A percentile compares a stretch with the other conserved stretches of the same genome.
phyloP scores from a whole-genome alignment of 257 asterid genomes.

The Hygrophila difformis region DNA sequence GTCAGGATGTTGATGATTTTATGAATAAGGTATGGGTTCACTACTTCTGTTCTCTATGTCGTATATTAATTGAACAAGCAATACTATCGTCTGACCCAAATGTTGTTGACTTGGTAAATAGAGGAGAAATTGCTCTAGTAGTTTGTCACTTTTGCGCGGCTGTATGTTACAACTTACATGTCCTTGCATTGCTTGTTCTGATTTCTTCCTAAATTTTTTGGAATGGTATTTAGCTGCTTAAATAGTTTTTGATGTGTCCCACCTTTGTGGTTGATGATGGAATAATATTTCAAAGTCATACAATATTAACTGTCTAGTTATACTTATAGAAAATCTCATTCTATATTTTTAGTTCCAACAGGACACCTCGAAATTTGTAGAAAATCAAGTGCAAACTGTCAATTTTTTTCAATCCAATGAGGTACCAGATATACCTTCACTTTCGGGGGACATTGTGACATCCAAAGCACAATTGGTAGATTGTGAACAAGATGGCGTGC shows the following conservation, averaged over 20 bases:
- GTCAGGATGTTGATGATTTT: constrained; percentile 65
- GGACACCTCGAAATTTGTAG: constrained; percentile 52
- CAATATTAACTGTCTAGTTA: neutral
- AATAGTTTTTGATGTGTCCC: no score
- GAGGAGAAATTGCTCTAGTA: neutral
- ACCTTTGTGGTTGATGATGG: neutral
- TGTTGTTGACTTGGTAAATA: neutral
- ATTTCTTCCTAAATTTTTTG: constrained; percentile 4
- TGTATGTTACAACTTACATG: neutral
- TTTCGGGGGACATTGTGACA: constrained; percentile 15
- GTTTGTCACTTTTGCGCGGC: neutral
- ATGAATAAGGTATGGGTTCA: constrained; percentile 44
- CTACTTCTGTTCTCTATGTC: constrained; percentile 1
- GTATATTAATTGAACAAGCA: constrained; percentile 8
- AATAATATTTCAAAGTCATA: neutral
- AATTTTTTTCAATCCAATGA: constrained; percentile 43
- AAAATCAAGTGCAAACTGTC: constrained; percentile 53
- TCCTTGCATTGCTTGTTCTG: neutral
- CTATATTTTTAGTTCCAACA: constrained; percentile 21
- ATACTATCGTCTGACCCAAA: neutral
- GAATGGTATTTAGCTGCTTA: no score
- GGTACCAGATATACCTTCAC: constrained; percentile 42
- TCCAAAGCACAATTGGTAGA: constrained; percentile 12
- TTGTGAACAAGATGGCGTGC: constrained; percentile 15
- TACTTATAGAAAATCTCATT: neutral